These are phyloP conservation scores for Globisporangium recalcitrans DNA, from an alignment of 352 stramenopile species.

Conservation along the genomic window DNA sequence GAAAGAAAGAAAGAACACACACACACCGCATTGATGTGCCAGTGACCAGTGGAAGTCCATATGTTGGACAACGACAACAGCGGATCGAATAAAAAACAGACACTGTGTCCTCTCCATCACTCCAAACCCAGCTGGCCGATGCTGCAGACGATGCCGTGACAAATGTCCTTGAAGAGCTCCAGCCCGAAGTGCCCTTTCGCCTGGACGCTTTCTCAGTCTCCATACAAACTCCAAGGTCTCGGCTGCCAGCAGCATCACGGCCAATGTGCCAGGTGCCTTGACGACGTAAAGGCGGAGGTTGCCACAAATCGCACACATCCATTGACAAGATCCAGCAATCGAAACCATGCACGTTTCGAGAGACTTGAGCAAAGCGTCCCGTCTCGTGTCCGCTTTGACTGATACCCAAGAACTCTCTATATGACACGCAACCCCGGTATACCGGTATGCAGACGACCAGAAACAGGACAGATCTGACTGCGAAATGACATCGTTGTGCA, in stretches of 20 bases:
- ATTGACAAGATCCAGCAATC: not conserved
- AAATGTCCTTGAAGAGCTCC: not conserved
- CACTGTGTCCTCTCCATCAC: not conserved
- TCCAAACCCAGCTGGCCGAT: not conserved
- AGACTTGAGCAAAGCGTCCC: not conserved
- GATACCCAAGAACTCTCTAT: not conserved
- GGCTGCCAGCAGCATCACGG: too few species aligned
- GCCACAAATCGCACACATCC: too few species aligned
- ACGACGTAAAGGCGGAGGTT: not conserved
- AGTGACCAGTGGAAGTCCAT: not conserved
- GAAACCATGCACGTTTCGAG: not conserved
- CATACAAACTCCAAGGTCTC: too few species aligned
- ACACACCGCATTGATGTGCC: not conserved
- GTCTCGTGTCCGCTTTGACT: not conserved
- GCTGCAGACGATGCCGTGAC: not conserved
- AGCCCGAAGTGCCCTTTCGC: not conserved
- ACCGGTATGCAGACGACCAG: too few species aligned
- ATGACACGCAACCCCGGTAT: too few species aligned
- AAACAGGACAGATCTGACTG: too few species aligned
- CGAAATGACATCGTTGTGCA: too few species aligned
- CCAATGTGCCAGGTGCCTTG: too few species aligned
- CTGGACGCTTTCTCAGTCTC: not conserved
- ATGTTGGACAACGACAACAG: not conserved
- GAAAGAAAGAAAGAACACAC: not conserved
- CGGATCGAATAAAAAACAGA: too few species aligned